phyloP scores from a whole-genome alignment of 495 filamentous ascomycete species.

The Tuber calosporum region DNA sequence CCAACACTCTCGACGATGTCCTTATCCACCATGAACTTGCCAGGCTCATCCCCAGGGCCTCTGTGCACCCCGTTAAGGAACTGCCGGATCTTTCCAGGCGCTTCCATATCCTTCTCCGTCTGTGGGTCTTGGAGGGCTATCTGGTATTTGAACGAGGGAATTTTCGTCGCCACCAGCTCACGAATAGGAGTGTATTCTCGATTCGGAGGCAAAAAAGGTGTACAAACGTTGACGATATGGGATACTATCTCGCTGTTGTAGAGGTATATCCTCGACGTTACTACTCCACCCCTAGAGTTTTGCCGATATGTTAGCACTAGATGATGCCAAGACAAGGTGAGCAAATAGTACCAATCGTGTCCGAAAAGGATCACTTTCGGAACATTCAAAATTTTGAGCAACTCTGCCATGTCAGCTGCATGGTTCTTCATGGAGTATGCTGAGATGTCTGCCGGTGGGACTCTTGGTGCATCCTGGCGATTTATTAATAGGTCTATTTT shows the following conservation, averaged over 20 bases:
- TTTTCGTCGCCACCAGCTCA: neutral
- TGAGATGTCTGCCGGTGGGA: conserved; percentile 48
- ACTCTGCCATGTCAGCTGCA: conserved; percentile 61
- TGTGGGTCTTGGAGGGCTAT: conserved; percentile 62
- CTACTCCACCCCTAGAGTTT: conserved; percentile 49
- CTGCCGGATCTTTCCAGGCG: conserved; percentile 54
- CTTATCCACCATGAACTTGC: conserved; percentile 45
- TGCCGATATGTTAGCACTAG: conserved; percentile 7
- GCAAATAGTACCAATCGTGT: conserved; percentile 71
- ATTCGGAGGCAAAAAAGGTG: conserved; percentile 57
- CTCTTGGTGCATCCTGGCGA: conserved; percentile 53
- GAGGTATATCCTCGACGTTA: conserved; percentile 58
- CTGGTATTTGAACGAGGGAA: conserved; percentile 61
- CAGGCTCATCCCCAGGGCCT: conserved; percentile 45
- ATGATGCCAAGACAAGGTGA: conserved; percentile 16
- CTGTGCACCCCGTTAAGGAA: conserved; percentile 67
- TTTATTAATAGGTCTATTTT: conserved; percentile 8
- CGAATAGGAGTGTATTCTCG: conserved; percentile 45
- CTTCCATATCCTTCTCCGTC: conserved; percentile 54
- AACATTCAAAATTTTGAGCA: conserved; percentile 55
- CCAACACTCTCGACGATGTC: conserved; percentile 50
- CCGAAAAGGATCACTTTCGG: conserved; percentile 64
- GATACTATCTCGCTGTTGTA: conserved; percentile 65
- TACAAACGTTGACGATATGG: conserved; percentile 70
- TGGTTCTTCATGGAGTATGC: conserved; percentile 63